Base-by-base conservation (phyloP, 2,329 filamentous ascomycete genomes). In the Zasmidium citrigriseum region DNA sequence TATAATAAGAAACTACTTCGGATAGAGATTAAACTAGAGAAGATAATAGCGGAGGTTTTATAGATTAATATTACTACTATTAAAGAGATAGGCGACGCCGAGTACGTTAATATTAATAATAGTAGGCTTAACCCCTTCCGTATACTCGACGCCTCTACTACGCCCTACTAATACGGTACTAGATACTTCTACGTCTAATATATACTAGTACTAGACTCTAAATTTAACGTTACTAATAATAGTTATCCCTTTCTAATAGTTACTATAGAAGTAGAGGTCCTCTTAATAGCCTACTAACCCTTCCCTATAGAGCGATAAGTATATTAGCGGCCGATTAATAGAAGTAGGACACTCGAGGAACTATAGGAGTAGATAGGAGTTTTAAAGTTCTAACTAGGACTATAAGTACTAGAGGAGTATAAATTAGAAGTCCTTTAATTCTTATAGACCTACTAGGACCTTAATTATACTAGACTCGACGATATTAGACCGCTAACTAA, bases 391-490 rank as follows among this genome's bases (percentile, higher is more conserved):
- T 7, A 7, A 14, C 27, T 34, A 7, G 14, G 27, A 7, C 27
- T 34, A 34, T 14, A 14, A 51, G 21, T 53, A 11, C 50, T 44
- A 44, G 16, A 53, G 18, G 18, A 22, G 2, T 18, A 44, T 16
- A 3, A 11, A 3, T n/a, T 41, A 14, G 18, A 53, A 16, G 29
- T 53, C 11, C 23, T 53, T 14, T 53, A 38, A n/a, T 41, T 29
- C 11, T 29, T 53, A 41, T 53, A 44, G 27, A 53, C 22, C 4
- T 53, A 53, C 24, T 10, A 21, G 10, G 16, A 53, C n/a, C 50
- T 53, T 21, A 29, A 38, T 16, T 53, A 14, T 9, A 18, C 20
- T 12, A 24, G 50, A 44, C n/a, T 53, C 4, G 27, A 41, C 10
- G 38, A 41, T n/a, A 11, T 44, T 11, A 24, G 48, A 11, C 48